phyloP scores from a whole-genome alignment of 345 rosid species.

The Noccaea bulbosa region DNA sequence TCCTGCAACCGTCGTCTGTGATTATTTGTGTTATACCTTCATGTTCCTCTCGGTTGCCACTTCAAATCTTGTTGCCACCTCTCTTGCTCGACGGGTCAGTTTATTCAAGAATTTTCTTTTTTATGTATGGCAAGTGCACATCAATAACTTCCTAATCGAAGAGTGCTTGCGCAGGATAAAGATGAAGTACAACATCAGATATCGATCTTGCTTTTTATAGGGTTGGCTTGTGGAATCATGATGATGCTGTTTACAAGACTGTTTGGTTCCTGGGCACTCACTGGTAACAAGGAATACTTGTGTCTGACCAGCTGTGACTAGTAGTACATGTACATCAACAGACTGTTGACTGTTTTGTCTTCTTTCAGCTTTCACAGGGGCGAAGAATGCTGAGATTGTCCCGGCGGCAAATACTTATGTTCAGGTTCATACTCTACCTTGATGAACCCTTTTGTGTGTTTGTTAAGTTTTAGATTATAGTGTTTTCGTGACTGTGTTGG shows the following conservation, averaged over 20 bases:
- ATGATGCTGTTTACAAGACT: slow-evolving; percentile 73
- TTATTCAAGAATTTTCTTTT: slow-evolving; percentile 13
- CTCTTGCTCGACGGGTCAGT: slow-evolving; percentile 58
- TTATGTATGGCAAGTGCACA: not conserved
- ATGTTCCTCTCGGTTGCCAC: slow-evolving; percentile 69
- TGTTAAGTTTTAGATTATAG: not conserved
- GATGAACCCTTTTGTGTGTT: slow-evolving; percentile 2
- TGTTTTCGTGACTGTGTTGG: no score
- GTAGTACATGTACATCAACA: not conserved
- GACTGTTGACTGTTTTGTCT: slow-evolving; percentile 27
- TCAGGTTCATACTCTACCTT: slow-evolving; percentile 61
- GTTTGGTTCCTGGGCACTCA: slow-evolving; percentile 77
- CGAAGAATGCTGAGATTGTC: slow-evolving; percentile 67
- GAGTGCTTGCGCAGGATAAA: slow-evolving; percentile 62
- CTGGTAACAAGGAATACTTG: slow-evolving; percentile 53
- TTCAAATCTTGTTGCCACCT: slow-evolving; percentile 63
- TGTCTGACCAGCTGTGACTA: slow-evolving; percentile 15
- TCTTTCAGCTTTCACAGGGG: slow-evolving; percentile 76
- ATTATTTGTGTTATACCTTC: slow-evolving; percentile 56
- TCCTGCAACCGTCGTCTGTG: slow-evolving; percentile 61
- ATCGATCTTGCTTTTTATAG: slow-evolving; percentile 78
- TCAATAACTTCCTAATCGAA: slow-evolving; percentile 28
- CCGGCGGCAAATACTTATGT: slow-evolving; percentile 85
- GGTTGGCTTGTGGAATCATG: slow-evolving; percentile 67
- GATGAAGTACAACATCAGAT: slow-evolving; percentile 86